Evolutionary conservation across 2,329 filamentous ascomycete genomes (phyloP).

Genomic region (Alternaria sp.): DNA sequence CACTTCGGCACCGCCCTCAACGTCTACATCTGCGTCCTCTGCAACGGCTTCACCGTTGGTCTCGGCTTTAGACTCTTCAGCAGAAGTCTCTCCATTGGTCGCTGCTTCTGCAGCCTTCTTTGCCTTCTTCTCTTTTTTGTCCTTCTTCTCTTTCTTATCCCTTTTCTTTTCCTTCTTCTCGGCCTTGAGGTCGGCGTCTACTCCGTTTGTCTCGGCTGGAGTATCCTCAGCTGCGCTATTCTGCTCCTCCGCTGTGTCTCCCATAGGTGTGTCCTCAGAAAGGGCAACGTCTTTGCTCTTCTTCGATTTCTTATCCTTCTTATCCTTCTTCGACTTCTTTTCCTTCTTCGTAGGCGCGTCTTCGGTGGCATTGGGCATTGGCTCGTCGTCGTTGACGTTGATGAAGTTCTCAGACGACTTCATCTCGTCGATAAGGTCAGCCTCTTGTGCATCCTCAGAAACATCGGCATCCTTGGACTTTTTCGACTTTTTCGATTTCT

Average conservation of each 20-base stretch:
- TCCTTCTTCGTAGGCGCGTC: slow-evolving; percentile 29
- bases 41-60: slow-evolving; percentile 25
- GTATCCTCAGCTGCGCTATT: slow-evolving; percentile 24
- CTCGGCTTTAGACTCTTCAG: slow-evolving; percentile 28
- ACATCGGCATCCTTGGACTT: slow-evolving; percentile 28
- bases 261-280: slow-evolving; percentile 19
- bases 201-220: slow-evolving; percentile 20
- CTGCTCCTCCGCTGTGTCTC: slow-evolving; percentile 20
- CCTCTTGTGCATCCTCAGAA: slow-evolving; percentile 21
- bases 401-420: slow-evolving; percentile 29
- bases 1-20: slow-evolving; percentile 27
- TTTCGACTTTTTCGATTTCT: slow-evolving; percentile 38
- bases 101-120: slow-evolving; percentile 33
- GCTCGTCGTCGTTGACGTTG: slow-evolving; percentile 26
- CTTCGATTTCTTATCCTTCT: slow-evolving; percentile 36
- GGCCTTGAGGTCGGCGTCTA: slow-evolving; percentile 29
- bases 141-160: slow-evolving; percentile 40
- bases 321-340: slow-evolving; percentile 38
- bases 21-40: slow-evolving; percentile 30
- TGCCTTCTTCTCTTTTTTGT: slow-evolving; percentile 42
- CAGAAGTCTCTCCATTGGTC: slow-evolving; percentile 23
- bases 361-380: slow-evolving; percentile 32
- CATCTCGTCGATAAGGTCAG: slow-evolving; percentile 26
- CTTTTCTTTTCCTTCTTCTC: slow-evolving; percentile 36
- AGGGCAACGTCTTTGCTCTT: slow-evolving; percentile 20